Evolutionary conservation across 2,329 filamentous ascomycete genomes (phyloP).

Genomic region (Botrytis paeoniae): DNA sequence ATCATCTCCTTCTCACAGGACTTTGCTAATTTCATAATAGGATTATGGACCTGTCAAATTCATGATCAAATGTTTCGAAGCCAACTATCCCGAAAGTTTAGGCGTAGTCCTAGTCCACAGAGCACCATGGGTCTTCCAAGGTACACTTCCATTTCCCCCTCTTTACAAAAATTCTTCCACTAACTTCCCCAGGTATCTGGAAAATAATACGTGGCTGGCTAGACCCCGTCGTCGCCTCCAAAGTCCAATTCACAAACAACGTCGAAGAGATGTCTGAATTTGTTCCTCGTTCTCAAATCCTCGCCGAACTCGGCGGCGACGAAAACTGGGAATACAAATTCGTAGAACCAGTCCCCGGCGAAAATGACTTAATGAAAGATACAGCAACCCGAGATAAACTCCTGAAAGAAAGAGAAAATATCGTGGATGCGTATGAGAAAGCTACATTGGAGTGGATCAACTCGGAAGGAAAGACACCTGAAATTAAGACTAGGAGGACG

Average conservation of each 20-base stretch:
- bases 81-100: slow-evolving; percentile 93
- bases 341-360: slow-evolving; percentile 68
- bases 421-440: slow-evolving; percentile 73
- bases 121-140: slow-evolving; percentile 94
- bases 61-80: slow-evolving; percentile 99
- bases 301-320: slow-evolving; percentile 80
- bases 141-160: slow-evolving; percentile 43
- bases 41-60: slow-evolving; percentile 97
- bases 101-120: slow-evolving; percentile 92
- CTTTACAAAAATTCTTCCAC: background rate
- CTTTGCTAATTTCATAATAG: slow-evolving; percentile 41
- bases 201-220: slow-evolving; percentile 94
- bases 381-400: slow-evolving; percentile 60
- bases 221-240: slow-evolving; percentile 90
- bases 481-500: slow-evolving; percentile 56
- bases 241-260: slow-evolving; percentile 89
- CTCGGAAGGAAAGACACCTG: slow-evolving; percentile 40
- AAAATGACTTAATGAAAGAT: slow-evolving; percentile 74
- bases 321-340: slow-evolving; percentile 85
- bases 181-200: slow-evolving; percentile 69
- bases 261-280: slow-evolving; percentile 74
- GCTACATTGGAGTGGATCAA: slow-evolving; percentile 73
- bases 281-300: slow-evolving; percentile 67
- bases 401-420: slow-evolving; percentile 56
- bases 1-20: background rate